These are phyloP conservation scores for Trifolium fragiferum DNA, from an alignment of 306 rosid genomes.

Conservation along the genomic window DNA sequence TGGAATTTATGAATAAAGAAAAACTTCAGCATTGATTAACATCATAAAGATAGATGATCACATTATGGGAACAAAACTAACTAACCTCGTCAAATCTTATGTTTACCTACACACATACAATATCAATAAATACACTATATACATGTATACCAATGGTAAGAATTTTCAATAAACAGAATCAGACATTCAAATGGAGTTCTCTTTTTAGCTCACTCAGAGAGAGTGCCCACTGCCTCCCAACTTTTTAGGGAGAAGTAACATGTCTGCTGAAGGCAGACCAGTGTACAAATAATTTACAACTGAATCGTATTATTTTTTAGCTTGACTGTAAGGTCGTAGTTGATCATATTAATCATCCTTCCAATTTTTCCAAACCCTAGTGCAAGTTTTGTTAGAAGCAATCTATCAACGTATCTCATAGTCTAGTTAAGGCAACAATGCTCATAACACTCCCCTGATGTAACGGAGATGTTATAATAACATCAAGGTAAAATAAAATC, in stretches of 20 bases:
- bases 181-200: neutral
- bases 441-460: neutral
- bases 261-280: neutral
- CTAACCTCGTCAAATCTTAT: neutral
- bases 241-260: neutral
- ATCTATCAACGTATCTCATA: no score
- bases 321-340: neutral
- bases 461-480: no score
- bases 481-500: no score
- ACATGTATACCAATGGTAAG: neutral
- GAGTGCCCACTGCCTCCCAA: neutral
- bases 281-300: neutral
- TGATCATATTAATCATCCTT: neutral
- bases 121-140: constrained; percentile 10
- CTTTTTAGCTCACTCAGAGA: neutral
- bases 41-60: neutral
- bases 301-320: neutral
- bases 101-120: neutral
- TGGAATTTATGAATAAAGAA: neutral
- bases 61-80: neutral
- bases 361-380: no score
- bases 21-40: neutral
- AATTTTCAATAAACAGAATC: neutral
- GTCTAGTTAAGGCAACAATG: neutral
- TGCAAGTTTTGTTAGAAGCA: neutral